Evolutionary conservation across 176 grass and related monocot genomes (phyloP), one percentile per base, ranked within the genome.

Genomic region (Dactylis glomerata): DNA sequence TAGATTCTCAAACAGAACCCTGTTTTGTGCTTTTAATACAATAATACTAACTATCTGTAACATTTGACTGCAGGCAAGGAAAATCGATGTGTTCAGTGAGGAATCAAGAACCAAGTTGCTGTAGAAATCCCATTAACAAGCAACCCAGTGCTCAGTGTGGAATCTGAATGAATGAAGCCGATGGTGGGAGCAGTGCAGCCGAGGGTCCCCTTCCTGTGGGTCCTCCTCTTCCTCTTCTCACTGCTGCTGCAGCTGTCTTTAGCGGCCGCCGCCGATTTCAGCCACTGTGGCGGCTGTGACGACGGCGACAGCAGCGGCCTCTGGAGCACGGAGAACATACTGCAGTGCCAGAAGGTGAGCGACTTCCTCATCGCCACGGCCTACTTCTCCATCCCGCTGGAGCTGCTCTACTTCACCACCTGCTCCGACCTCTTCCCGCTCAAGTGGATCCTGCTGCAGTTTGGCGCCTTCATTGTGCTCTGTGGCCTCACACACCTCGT

Each of bases 301-400:
- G 81, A 82, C 32, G 81, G 27, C 16, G 90, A 81, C 10, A 83
- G 37, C 8, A 79, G 81, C 46, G 62, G 55, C 32, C 27, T 89
- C 3, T 93, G 84, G 89, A 88, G 70, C 82, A 46, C 80, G 0
- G 87, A 91, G 37, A 91, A 31, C 79, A 97, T 97, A 49, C 58
- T 90, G 62, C 89, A 87, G 14, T 97, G 91, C 62, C 94, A 97
- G 75, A 97, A 92, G 26, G 89, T 89, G 17, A 84, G 94, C 78
- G 94, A 97, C 71, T 92, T 93, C 47, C 88, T 97, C 27, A 97
- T 97, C n/a, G 87, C 94, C 17, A 38, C 82, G 8, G 91, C 94
- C 28, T 97, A 97, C 76, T 97, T 97, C 91, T 97, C 94, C 64
- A 97, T 97, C 79, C 91, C 94, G 14, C 82, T 97, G 6, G 91